phyloP scores from a whole-genome alignment of 768 basidiomycete genomes.

The Leucosporidium yakuticum region DNA sequence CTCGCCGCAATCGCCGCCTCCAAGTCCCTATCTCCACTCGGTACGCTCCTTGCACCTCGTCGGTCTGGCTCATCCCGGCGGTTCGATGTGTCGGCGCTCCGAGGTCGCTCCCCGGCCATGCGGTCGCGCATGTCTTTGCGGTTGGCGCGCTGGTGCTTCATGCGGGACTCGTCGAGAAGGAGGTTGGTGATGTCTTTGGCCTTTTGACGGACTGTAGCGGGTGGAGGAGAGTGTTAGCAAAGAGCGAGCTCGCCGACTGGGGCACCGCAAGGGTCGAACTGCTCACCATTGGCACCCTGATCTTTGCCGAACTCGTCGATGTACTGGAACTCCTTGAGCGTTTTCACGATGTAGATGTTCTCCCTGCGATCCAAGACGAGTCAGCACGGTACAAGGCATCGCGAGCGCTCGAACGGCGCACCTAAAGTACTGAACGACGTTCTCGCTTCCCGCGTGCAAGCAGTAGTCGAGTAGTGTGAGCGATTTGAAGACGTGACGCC shows the following conservation, averaged over 20 bases:
- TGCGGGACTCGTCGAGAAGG: slow-evolving; percentile 72
- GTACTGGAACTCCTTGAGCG: slow-evolving; percentile 96
- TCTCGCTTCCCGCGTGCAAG: slow-evolving; percentile 92
- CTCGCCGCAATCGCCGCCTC: slow-evolving; percentile 81
- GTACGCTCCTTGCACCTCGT: slow-evolving; percentile 8
- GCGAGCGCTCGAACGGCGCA: background rate
- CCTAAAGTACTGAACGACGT: slow-evolving; percentile 92
- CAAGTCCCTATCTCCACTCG: slow-evolving; percentile 68
- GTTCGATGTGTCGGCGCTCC: slow-evolving; percentile 39
- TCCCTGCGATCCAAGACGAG: slow-evolving; percentile 50
- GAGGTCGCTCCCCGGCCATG: slow-evolving; percentile 54
- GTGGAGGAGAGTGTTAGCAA: background rate
- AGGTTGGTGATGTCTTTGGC: slow-evolving; percentile 98
- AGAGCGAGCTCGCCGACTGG: background rate
- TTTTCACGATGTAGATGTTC: slow-evolving; percentile 96
- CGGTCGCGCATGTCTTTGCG: slow-evolving; percentile 91
- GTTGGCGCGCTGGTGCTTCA: slow-evolving; percentile 74
- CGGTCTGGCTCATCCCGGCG: slow-evolving; percentile 11
- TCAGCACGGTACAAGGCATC: background rate
- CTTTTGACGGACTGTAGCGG: slow-evolving; percentile 67
- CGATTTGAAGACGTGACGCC: slow-evolving; percentile 99
- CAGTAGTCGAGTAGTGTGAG: slow-evolving; percentile 92
- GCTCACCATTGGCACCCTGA: slow-evolving; percentile 75
- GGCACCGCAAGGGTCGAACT: slow-evolving; percentile 17
- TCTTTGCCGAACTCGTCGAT: slow-evolving; percentile 93